These are phyloP conservation scores for Apophysomyces elegans DNA, from an alignment of 371 early-diverging fungal genomes.

Conservation along the genomic window DNA sequence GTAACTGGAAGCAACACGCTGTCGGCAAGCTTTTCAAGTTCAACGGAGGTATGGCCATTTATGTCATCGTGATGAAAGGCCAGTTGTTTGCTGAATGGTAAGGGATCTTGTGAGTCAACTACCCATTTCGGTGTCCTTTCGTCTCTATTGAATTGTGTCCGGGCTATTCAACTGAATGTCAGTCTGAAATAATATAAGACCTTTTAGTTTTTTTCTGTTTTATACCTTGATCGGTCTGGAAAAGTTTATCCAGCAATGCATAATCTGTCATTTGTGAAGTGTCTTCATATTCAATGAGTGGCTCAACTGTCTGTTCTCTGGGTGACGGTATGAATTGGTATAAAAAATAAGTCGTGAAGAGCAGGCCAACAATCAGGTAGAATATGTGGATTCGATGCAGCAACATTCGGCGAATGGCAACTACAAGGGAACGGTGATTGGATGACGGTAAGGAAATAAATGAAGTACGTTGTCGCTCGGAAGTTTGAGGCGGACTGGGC, in stretches of 20 bases:
- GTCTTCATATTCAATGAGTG: slow-evolving; percentile 29
- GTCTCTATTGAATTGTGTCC: slow-evolving; percentile 22
- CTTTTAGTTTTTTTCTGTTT: background rate
- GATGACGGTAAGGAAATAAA: slow-evolving; percentile 2
- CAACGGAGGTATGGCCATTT: slow-evolving; percentile 31
- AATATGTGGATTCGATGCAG: background rate
- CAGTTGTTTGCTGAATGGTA: slow-evolving; percentile 13
- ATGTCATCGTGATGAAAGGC: background rate
- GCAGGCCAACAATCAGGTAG: background rate
- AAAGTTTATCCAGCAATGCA: slow-evolving; percentile 26
- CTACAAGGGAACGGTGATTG: background rate
- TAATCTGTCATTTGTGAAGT: slow-evolving; percentile 38
- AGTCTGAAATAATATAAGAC: background rate
- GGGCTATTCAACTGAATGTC: background rate
- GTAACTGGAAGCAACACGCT: slow-evolving; percentile 19
- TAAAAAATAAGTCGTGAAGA: background rate
- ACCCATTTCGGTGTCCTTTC: slow-evolving; percentile 27
- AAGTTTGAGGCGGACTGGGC: background rate
- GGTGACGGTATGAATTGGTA: slow-evolving; percentile 1
- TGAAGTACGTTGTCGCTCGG: background rate
- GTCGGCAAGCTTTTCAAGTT: slow-evolving; percentile 24
- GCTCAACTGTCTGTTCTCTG: background rate
- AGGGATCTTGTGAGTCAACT: slow-evolving; percentile 1
- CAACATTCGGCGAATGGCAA: background rate
- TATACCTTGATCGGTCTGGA: slow-evolving; percentile 29